Conservation (phyloP, 176 grass and related monocot species). For the Aechmea fasciata region DNA sequence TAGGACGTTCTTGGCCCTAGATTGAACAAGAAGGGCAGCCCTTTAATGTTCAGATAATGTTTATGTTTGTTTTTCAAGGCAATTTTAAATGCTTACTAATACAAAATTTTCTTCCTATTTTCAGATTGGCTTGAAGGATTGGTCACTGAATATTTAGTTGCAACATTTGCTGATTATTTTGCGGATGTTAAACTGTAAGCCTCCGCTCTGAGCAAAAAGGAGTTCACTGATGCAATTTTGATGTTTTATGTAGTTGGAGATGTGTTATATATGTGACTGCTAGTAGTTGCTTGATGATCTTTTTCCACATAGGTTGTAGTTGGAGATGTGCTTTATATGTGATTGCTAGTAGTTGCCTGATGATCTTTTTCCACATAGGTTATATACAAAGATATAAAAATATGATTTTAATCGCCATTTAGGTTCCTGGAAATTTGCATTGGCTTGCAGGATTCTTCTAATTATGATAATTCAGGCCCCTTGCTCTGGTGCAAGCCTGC, state of each 20-base stretch:
- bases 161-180: constrained; percentile 92
- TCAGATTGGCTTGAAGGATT: constrained; percentile 79
- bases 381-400: no score
- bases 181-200: constrained; percentile 91
- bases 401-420: no score
- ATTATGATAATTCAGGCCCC: no score
- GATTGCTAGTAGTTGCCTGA: constrained; percentile 7
- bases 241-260: neutral
- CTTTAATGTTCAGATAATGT: neutral
- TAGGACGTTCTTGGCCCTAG: neutral
- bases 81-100: neutral
- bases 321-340: neutral
- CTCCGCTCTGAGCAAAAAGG: constrained; percentile 5
- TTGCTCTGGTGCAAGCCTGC: no score
- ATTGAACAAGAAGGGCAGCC: neutral
- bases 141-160: constrained; percentile 94
- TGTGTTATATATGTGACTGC: neutral
- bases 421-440: no score
- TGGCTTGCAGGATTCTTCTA: no score
- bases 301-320: neutral
- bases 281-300: constrained; percentile 7
- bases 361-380: constrained; percentile 8
- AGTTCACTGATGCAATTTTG: neutral
- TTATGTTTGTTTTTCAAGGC: neutral
- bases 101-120: neutral